Base-by-base conservation (phyloP, 306 rosid species). In the Alnus rubra region DNA sequence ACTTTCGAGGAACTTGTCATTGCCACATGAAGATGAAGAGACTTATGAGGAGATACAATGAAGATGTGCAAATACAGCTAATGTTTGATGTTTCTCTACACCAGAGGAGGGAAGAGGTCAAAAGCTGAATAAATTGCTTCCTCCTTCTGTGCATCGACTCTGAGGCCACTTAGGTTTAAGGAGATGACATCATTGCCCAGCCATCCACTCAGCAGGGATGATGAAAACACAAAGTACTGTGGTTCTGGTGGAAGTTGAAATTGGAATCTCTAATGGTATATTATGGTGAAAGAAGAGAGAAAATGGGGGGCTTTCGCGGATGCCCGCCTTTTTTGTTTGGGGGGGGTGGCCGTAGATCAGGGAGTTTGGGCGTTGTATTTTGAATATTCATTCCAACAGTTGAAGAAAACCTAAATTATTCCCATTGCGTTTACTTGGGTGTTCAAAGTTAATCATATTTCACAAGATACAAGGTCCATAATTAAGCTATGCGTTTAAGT, bases 11-110 rank as follows among this genome's bases (percentile, higher is more conserved):
- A 88, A 76, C 80, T 74, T 73, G 39, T 78, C 86, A 30, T 54
- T 77, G 70, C 76, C 79, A 3, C 80, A 71, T 56, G 83, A 88
- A 74, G 91, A 89, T 37, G 88, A 76, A 14, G 87, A 88, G 74
- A 52, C 78, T 39, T 75, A 77, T 31, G 91, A 90, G 63, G 93
- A 88, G 80, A 79, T 74, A 56, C 85, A 82, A 75, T 85, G 88
- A 89, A 4, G 39, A 54, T 60, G 15, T 77, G 48, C 52, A 55
- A 70, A 15, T 64, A 73, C 45, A 19, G 30, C 44, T 74, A 58
- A n/a, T 73, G 23, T 47, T 5, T 78, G 74, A 53, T 31, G 53
- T 42, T 58, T 15, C 47, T 49, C 69, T 30, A 76, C n/a, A 4
- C 50, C 4, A 50, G 50, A 80, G 74, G 37, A 39, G 48, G 59